Evolutionary conservation across 2,329 filamentous ascomycete genomes (phyloP).

Genomic region (Ascocoryne sarcoides): DNA sequence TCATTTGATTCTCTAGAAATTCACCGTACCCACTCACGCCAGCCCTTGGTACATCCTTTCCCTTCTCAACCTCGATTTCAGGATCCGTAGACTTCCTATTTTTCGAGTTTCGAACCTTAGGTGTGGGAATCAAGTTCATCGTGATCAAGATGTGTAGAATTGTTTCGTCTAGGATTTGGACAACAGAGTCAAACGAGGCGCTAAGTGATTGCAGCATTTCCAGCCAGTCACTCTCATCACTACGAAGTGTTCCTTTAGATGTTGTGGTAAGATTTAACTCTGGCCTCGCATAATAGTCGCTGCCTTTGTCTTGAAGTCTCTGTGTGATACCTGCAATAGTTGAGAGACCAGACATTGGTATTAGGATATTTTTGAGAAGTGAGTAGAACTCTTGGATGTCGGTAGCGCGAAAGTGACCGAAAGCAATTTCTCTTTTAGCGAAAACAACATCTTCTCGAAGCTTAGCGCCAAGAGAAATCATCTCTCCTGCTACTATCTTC

Average conservation of each 20-base stretch:
- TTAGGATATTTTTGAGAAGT: conserved; percentile 48
- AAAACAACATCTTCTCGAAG: conserved; percentile 57
- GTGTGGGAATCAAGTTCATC: conserved; percentile 38
- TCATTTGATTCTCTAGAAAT: conserved; percentile 35
- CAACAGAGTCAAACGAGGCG: conserved; percentile 54
- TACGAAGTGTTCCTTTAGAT: conserved; percentile 14
- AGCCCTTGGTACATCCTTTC: conserved; percentile 38
- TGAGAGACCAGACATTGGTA: conserved; percentile 56
- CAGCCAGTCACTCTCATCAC: conserved; percentile 50
- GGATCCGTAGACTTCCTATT: conserved; percentile 30
- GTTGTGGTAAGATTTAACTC: background rate
- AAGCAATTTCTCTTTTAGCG: conserved; percentile 62
- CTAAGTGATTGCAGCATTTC: conserved; percentile 58
- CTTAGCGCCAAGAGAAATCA: conserved; percentile 53
- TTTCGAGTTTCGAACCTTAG: conserved; percentile 11
- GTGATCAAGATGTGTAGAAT: conserved; percentile 37
- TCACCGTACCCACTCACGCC: conserved; percentile 45
- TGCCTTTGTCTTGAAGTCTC: conserved; percentile 44
- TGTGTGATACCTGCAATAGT: conserved; percentile 65
- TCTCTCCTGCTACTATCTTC: conserved; percentile 39
- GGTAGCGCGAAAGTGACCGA: conserved; percentile 55
- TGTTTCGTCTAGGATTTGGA: conserved; percentile 49
- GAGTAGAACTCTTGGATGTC: conserved; percentile 53
- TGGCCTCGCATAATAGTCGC: background rate
- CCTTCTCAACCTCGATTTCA: conserved; percentile 40